phyloP scores from a whole-genome alignment of 495 filamentous ascomycete genomes.

The Lophiostoma macrostomum region DNA sequence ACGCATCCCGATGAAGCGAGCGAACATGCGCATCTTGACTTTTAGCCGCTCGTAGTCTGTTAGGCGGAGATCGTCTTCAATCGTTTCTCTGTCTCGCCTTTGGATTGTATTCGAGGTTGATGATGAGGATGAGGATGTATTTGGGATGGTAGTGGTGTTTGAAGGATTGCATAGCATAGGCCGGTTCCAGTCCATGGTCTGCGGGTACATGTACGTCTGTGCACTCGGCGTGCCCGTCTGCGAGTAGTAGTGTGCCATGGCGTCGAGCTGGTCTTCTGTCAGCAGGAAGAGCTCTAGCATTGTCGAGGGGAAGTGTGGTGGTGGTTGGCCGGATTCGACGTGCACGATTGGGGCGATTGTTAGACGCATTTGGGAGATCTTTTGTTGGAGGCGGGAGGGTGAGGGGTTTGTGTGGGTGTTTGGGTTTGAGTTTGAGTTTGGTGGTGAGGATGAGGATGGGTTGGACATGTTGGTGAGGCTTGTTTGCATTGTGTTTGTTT shows the following conservation, averaged over 20 bases:
- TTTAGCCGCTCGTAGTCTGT: slow-evolving; percentile 29
- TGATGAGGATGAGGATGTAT: not conserved
- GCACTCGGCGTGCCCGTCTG: slow-evolving; percentile 59
- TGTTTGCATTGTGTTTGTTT: too few relatives aligned
- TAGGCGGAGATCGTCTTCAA: slow-evolving; percentile 12
- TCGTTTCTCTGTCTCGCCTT: not conserved
- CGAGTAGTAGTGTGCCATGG: slow-evolving; percentile 71
- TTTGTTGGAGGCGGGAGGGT: slow-evolving; percentile 32
- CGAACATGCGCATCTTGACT: slow-evolving; percentile 44
- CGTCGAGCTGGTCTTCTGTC: slow-evolving; percentile 65
- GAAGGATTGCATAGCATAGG: slow-evolving; percentile 31
- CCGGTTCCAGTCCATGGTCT: slow-evolving; percentile 45
- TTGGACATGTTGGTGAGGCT: too few relatives aligned
- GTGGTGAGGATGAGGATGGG: not conserved
- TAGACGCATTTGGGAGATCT: slow-evolving; percentile 41
- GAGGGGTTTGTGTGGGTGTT: too few relatives aligned
- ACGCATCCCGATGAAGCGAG: slow-evolving; percentile 43
- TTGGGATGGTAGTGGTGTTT: slow-evolving; percentile 1
- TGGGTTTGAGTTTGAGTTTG: slow-evolving; percentile 2
- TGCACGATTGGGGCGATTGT: slow-evolving; percentile 57
- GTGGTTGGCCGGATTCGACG: slow-evolving; percentile 55
- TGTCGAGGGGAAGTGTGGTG: slow-evolving; percentile 64
- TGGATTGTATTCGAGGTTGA: not conserved
- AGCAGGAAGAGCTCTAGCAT: slow-evolving; percentile 73
- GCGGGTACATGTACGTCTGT: slow-evolving; percentile 62